Evolutionary conservation across 495 filamentous ascomycete genomes (phyloP).

Genomic region (Xanthoparmelia taractica): DNA sequence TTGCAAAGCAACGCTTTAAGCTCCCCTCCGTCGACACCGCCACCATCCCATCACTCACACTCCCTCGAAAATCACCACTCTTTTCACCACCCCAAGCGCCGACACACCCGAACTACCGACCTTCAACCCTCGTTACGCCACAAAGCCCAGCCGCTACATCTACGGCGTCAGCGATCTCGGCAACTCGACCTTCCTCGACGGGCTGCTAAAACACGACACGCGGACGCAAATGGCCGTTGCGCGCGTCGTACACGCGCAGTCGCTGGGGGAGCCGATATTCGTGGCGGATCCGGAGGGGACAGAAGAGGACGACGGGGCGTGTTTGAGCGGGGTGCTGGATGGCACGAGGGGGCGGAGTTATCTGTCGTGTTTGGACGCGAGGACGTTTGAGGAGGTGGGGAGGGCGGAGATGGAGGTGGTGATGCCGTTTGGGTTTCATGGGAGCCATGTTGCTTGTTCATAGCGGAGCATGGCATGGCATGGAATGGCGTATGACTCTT

Average conservation of each 20-base stretch:
- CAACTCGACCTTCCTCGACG: constrained; percentile 55
- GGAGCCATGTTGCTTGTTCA: constrained; percentile 34
- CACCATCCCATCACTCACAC: constrained; percentile 10
- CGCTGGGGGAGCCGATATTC: constrained; percentile 69
- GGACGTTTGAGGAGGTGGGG: constrained; percentile 55
- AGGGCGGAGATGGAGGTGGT: constrained; percentile 54
- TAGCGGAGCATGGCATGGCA: too few species aligned
- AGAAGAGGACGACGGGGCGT: constrained; percentile 57
- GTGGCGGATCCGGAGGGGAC: constrained; percentile 41
- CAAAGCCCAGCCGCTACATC: constrained; percentile 52
- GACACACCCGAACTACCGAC: constrained; percentile 55
- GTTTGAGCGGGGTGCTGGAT: constrained; percentile 66
- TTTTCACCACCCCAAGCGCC: constrained; percentile 33
- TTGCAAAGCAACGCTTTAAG: constrained; percentile 41
- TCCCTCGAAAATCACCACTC: constrained; percentile 25
- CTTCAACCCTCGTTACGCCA: constrained; percentile 53
- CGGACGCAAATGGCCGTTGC: constrained; percentile 49
- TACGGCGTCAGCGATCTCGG: constrained; percentile 54
- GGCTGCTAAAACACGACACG: constrained; percentile 61
- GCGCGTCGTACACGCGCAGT: constrained; percentile 48
- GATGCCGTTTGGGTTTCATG: constrained; percentile 68
- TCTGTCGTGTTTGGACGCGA: constrained; percentile 61
- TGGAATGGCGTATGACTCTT: too few species aligned
- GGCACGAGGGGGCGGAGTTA: constrained; percentile 56
- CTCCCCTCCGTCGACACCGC: constrained; percentile 34